Base-by-base conservation (phyloP, 371 early-diverging fungal species). In the Batkoa obscura region DNA sequence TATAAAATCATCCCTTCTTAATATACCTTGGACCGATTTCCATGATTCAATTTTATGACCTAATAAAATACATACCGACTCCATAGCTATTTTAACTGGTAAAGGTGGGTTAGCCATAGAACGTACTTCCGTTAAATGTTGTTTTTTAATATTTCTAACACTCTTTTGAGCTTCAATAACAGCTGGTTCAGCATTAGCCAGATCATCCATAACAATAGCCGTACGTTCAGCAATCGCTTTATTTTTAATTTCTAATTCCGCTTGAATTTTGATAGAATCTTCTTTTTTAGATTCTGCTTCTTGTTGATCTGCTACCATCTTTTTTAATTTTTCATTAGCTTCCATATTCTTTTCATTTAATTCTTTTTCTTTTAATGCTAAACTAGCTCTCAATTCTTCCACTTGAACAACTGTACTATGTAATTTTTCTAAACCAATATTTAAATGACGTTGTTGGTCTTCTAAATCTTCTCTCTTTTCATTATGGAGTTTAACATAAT, bases 1-100 rank as follows among this genome's bases (percentile, higher is more conserved):
- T 61, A 99, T 98, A 64, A 98, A 98, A 68, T 98, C 98, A 62
- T 96, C 98, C 58, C 86, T 79, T 62, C 96, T 86, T 58, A 99
- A 81, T 46, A 92, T 76, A 57, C 75, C 74, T 66, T 93, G 94
- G 1, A 96, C 87, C 8, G 79, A 68, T 70, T 86, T 88, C 90
- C 88, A 88, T 57, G 78, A 75, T 8, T 88, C 84, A 58, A 83
- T 70, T 59, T 81, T 82, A 67, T 87, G 79, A 5, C 96, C 97
- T 6, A 99, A 73, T 60, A 99, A 66, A 10, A 79, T 84, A 72
- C 98, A 99, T 2, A 98, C 97, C 48, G 93, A 82, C 60, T 98
- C 98, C 86, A 99, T 88, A 13, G 97, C 90, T 60, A 95, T 67
- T 64, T 95, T 95, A 60, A 99, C 94, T 3, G 87, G 85, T 60